phyloP scores from a whole-genome alignment of 1,284 basidiomycete species.

The Boletus semigastroideus region DNA sequence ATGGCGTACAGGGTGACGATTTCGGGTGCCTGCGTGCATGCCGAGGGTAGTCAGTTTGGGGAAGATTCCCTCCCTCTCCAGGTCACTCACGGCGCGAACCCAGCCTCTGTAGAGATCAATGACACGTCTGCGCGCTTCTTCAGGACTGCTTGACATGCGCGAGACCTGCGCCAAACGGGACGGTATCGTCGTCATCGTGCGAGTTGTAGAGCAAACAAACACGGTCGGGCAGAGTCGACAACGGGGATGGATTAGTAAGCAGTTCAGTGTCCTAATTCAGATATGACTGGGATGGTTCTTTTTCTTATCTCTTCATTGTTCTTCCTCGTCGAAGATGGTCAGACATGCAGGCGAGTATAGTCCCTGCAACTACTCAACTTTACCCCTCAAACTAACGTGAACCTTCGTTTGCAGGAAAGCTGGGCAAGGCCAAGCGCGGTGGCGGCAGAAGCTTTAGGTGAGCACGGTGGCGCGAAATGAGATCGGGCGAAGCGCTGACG shows the following conservation, averaged over 20 bases:
- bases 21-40: conserved; percentile 75
- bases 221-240: conserved; percentile 13
- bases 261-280: conserved; percentile 9
- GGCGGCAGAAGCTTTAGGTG: conserved; percentile 82
- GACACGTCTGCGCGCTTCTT: conserved; percentile 72
- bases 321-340: conserved; percentile 43
- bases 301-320: neutral
- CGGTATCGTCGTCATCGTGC: conserved; percentile 86
- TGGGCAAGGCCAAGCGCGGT: conserved; percentile 74
- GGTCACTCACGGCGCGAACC: conserved; percentile 77
- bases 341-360: conserved; percentile 50
- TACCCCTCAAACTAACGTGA: neutral
- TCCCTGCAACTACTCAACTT: neutral
- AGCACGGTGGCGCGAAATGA: conserved; percentile 8
- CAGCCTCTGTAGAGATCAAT: conserved; percentile 88
- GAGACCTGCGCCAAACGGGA: conserved; percentile 80
- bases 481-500: conserved; percentile 8
- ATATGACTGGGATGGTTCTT: neutral
- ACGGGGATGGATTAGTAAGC: conserved; percentile 17
- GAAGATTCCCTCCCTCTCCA: neutral
- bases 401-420: conserved; percentile 52
- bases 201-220: neutral
- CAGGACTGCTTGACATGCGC: conserved; percentile 54
- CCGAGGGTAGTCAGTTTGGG: neutral
- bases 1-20: conserved; percentile 85